Evolutionary conservation across 768 basidiomycete genomes (phyloP), one percentile per base, ranked within the genome.

Genomic region (Boletus barrowsii): DNA sequence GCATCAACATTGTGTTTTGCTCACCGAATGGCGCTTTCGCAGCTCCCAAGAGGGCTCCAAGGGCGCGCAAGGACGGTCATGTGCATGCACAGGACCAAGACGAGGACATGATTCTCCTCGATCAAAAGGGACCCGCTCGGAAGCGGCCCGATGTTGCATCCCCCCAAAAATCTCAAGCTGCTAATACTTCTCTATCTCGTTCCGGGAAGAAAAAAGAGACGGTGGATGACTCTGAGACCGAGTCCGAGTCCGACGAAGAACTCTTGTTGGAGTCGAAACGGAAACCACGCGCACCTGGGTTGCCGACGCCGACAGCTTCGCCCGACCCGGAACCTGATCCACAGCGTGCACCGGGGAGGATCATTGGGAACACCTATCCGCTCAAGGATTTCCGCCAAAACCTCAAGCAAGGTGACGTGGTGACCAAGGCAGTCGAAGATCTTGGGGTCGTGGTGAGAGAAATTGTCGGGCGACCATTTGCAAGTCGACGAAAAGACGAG

Each of bases 391-490:
- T 95, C 73, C 73, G 75, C 55, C 74, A 78, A 61, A 88, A 90
- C 64, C 72, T 90, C 33, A 78, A 75, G 26, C 79, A 79, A 49
- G 91, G 90, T 0, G 92, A 93, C 67, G 73, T 93, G 18, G 90
- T 94, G 37, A 83, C 80, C 14, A 93, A 95, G 71, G 92, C 91
- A 0, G 87, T 93, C 9, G 84, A 88, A 61, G 93, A 94, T 68
- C 70, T 95, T 44, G 83, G 78, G 13, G 76, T 68, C 15, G 86
- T 93, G 10, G 81, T 94, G 42, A 75, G 76, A 54, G 87, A 92
- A 65, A 79, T 93, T 41, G 76, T 88, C 10, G 68, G 80, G 58
- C 76, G 76, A 26, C 89, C 89, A 36, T 96, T 95, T 71, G 80
- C 88, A 39, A 73, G 70, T 36, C 78, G 83, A 60, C 79, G 92